Percentiles rank a stretch among this genome's conserved stretches.
phyloP scores from a whole-genome alignment of 352 stramenopile species.

The Phytophthora sojae region DNA sequence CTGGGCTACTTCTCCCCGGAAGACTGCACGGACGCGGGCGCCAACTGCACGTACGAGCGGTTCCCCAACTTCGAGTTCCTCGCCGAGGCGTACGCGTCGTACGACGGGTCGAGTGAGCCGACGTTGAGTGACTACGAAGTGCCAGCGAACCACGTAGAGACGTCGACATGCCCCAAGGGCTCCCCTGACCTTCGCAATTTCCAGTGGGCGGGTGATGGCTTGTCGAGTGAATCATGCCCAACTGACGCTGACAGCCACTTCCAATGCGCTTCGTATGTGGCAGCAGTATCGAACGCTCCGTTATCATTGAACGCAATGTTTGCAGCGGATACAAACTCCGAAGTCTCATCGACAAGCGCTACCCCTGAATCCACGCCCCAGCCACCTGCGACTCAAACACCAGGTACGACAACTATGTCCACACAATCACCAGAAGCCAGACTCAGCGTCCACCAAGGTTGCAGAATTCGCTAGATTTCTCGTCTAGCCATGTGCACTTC shows the following conservation, averaged over 20 bases:
- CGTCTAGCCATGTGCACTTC: not conserved
- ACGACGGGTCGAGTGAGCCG: slow-evolving; percentile 39
- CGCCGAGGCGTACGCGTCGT: slow-evolving; percentile 59
- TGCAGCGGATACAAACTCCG: not conserved
- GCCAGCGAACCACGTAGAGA: slow-evolving; percentile 23
- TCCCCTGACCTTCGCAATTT: slow-evolving; percentile 18
- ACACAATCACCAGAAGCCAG: not conserved
- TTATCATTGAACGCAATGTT: not conserved
- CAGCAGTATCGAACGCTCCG: not conserved
- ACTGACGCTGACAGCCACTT: not conserved
- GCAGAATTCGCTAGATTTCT: slow-evolving; percentile 4
- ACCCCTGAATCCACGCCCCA: not conserved
- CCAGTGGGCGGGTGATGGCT: slow-evolving; percentile 13
- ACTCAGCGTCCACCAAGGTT: not conserved
- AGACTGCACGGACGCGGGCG: slow-evolving; percentile 58
- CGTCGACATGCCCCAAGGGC: slow-evolving; percentile 26
- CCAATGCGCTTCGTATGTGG: slow-evolving; percentile 9
- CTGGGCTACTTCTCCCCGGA: slow-evolving; percentile 76
- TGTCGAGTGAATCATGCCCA: slow-evolving; percentile 19
- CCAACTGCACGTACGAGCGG: slow-evolving; percentile 56
- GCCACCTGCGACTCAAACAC: slow-evolving; percentile 2
- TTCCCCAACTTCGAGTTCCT: slow-evolving; percentile 43
- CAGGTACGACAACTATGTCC: not conserved
- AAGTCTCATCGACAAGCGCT: not conserved
- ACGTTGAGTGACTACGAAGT: slow-evolving; percentile 35